These are phyloP conservation scores for Xylaria hypoxylon DNA, from an alignment of 2,329 filamentous ascomycete genomes.

Conservation along the genomic window DNA sequence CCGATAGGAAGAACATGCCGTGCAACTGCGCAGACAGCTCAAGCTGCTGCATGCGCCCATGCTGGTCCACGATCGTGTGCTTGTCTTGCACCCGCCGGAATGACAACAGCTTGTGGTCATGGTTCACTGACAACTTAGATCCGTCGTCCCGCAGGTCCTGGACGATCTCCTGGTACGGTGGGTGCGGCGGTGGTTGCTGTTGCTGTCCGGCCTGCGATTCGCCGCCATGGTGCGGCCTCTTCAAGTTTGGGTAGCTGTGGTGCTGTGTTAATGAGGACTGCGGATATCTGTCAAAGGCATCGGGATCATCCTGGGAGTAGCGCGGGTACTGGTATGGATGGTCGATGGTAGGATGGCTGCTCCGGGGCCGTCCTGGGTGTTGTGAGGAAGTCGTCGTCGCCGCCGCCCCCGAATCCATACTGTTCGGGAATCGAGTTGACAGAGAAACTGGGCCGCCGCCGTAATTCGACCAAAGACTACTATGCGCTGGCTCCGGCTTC, in stretches of 20 bases:
- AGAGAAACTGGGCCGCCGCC: conserved; percentile 64
- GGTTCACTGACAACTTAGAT: conserved; percentile 67
- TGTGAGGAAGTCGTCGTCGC: conserved; percentile 58
- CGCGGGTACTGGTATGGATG: conserved; percentile 66
- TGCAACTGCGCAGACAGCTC: conserved; percentile 79
- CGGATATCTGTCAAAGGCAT: conserved; percentile 65
- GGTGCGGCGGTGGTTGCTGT: conserved; percentile 50
- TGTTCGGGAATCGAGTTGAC: conserved; percentile 62
- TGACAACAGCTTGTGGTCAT: conserved; percentile 70
- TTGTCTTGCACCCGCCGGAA: conserved; percentile 70
- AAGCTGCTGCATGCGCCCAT: conserved; percentile 70
- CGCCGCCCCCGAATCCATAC: conserved; percentile 63
- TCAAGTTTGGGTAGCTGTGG: conserved; percentile 67
- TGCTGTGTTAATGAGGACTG: conserved; percentile 61
- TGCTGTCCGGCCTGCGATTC: conserved; percentile 36
- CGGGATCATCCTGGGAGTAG: conserved; percentile 66
- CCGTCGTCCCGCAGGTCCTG: conserved; percentile 70
- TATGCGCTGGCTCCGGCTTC: conserved; percentile 69
- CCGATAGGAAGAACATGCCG: conserved; percentile 89
- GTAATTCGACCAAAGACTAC: conserved; percentile 70
- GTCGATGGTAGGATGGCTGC: conserved; percentile 62
- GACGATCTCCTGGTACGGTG: conserved; percentile 70
- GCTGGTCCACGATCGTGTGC: conserved; percentile 69
- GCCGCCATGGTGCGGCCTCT: conserved; percentile 63
- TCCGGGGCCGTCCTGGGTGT: conserved; percentile 62